Evolutionary conservation across 352 stramenopile species (phyloP).

Genomic region (Phytopythium cucurbitacearum): DNA sequence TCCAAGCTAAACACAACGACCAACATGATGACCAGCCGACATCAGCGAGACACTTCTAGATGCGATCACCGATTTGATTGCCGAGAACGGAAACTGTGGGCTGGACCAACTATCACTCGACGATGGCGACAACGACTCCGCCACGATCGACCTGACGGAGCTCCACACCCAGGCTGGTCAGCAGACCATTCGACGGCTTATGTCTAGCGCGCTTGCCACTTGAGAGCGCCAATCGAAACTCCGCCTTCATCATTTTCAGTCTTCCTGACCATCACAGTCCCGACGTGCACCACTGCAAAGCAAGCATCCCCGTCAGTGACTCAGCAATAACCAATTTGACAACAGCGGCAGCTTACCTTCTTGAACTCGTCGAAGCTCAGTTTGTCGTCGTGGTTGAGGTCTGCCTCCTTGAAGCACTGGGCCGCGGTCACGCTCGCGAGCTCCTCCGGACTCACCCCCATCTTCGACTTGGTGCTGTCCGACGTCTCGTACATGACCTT

Average conservation of each 20-base stretch:
- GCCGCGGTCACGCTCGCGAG: constrained; percentile 72
- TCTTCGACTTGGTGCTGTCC: constrained; percentile 66
- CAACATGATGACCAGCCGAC: constrained; percentile 13
- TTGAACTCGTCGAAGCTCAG: constrained; percentile 89
- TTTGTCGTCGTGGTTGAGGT: constrained; percentile 81
- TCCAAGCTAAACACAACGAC: too few relatives aligned
- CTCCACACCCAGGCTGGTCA: constrained; percentile 8
- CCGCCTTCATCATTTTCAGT: constrained; percentile 19
- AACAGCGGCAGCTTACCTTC: constrained; percentile 43
- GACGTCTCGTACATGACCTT: constrained; percentile 89
- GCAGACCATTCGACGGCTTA: constrained; percentile 9
- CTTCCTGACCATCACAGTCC: constrained; percentile 16
- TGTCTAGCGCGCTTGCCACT: constrained; percentile 2
- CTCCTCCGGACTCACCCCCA: constrained; percentile 70
- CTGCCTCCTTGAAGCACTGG: constrained; percentile 84
- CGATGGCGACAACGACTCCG: constrained; percentile 22
- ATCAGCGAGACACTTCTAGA: constrained; percentile 39
- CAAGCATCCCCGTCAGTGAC: neutral
- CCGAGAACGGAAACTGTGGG: constrained; percentile 34
- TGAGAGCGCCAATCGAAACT: constrained; percentile 6
- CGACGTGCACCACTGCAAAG: constrained; percentile 34
- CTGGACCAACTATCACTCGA: constrained; percentile 28
- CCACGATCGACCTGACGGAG: constrained; percentile 11
- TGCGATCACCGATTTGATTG: constrained; percentile 33
- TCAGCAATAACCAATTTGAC: constrained; percentile 4